These are phyloP conservation scores for Arachis stenosperma DNA, from an alignment of 306 rosid genomes.

Conservation along the genomic window DNA sequence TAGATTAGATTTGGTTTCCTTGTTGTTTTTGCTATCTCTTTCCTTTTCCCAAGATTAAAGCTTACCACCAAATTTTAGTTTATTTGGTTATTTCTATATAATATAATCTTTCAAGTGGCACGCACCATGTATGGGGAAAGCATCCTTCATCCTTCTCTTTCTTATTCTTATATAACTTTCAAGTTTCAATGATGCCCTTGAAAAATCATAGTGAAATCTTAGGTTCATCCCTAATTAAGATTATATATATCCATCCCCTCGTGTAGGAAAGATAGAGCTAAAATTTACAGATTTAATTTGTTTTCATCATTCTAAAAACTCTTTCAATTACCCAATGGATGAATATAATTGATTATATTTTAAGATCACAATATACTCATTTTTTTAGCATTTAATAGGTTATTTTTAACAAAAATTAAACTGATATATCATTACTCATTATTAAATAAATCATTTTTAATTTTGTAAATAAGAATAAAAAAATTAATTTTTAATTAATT, in stretches of 20 bases:
- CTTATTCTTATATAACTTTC: neutral
- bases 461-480: too few relatives aligned
- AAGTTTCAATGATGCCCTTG: conserved; percentile 3
- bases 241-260: neutral
- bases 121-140: conserved; percentile 6
- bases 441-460: too few relatives aligned
- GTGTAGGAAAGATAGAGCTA: neutral
- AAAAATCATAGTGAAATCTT: neutral
- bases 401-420: too few relatives aligned
- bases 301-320: too few relatives aligned
- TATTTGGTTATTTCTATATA: neutral
- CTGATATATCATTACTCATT: too few relatives aligned
- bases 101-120: conserved; percentile 24
- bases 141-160: neutral
- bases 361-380: too few relatives aligned
- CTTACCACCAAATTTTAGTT: conserved; percentile 39
- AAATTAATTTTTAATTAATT: too few relatives aligned
- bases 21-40: neutral
- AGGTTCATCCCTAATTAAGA: neutral
- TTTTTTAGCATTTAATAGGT: too few relatives aligned
- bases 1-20: conserved; percentile 19
- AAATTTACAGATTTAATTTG: too few relatives aligned
- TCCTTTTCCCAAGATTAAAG: conserved; percentile 34
- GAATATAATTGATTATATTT: too few relatives aligned
- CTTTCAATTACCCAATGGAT: too few relatives aligned